Base-by-base conservation (phyloP, 2,329 filamentous ascomycete genomes). In the Emericellopsis atlantica region DNA sequence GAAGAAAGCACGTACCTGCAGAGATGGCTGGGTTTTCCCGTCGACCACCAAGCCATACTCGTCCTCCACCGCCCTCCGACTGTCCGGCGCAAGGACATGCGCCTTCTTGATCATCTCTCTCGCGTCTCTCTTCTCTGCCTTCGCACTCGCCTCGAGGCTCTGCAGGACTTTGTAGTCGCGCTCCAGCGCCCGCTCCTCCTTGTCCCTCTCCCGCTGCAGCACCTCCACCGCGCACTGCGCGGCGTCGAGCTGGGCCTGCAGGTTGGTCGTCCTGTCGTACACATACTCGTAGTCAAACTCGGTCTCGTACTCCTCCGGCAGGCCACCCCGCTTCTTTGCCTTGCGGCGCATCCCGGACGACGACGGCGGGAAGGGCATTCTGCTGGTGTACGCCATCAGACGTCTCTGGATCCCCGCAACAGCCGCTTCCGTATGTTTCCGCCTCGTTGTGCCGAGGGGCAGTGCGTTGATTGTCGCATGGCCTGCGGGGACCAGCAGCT, bases 281-380 rank as follows among this genome's bases (percentile, higher is more conserved):
- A 79, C 70, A 49, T 68, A 72, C 53, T 85, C 80, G 46, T 79
- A 79, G 50, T 82, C 71, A 37, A 86, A 73, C 51, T 81, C 76
- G 23, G 68, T 63, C 36, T 71, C 72, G 39, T 74, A 67, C 14
- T 67, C 62, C 9, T 29, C 26, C 12, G 26, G 26, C 26, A 12
- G 26, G 9, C 9, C 26, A 29, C 26, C 26, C 4, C 26, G 26
- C 26, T 12, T 29, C 12, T 12, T 29, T 7, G 61, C 66, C 18
- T 62, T 56, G 21, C 51, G n/a, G 8, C 32, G 32, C n/a, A 15
- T 21, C 15, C 54, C 45, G 5, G 50, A 45, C 38, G 54, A 49
- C 1, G 59, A 54, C 3, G 70, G 76, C 1, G 81, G 81, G 52
- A 86, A 84, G n/a, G 79, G 79, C 40, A 83, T 64, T 10, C 74